These are phyloP conservation scores for Cardamine chenopodiifolia DNA, from an alignment of 345 rosid genomes.

Conservation along the genomic window DNA sequence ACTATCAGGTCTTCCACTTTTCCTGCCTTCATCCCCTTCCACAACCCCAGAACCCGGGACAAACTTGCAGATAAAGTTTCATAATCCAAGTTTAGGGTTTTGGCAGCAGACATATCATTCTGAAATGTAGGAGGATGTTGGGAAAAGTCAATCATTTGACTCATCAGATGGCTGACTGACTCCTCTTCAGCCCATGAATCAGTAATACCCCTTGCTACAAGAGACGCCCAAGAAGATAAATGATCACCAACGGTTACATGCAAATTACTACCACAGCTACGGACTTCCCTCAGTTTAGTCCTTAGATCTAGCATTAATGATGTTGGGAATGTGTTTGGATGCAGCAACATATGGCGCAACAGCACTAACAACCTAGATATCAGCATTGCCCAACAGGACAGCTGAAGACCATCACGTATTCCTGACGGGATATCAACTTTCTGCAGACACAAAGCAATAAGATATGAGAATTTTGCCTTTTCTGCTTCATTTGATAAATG, in stretches of 20 bases:
- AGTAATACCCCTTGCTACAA: slow-evolving; percentile 55
- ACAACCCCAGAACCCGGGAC: slow-evolving; percentile 66
- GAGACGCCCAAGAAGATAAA: slow-evolving; percentile 69
- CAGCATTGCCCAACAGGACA: slow-evolving; percentile 86
- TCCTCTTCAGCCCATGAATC: slow-evolving; percentile 66
- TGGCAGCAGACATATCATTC: slow-evolving; percentile 54
- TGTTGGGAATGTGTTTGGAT: slow-evolving; percentile 71
- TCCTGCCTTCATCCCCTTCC: slow-evolving; percentile 75
- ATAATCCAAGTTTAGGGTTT: slow-evolving; percentile 55
- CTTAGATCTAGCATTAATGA: slow-evolving; percentile 66
- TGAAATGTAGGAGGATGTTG: slow-evolving; percentile 59
- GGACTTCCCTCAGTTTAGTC: slow-evolving; percentile 78
- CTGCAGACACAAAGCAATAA: slow-evolving; percentile 55
- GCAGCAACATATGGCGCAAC: slow-evolving; percentile 80
- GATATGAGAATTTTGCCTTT: slow-evolving; percentile 61
- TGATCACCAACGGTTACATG: slow-evolving; percentile 51
- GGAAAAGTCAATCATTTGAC: slow-evolving; percentile 71
- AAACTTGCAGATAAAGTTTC: slow-evolving; percentile 57
- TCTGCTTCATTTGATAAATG: slow-evolving; percentile 81
- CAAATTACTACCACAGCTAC: slow-evolving; percentile 49
- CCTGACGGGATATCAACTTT: slow-evolving; percentile 51
- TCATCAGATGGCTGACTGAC: slow-evolving; percentile 55
- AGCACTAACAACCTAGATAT: slow-evolving; percentile 83
- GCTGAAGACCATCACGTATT: slow-evolving; percentile 47
- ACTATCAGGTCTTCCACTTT: slow-evolving; percentile 77